phyloP scores from a whole-genome alignment of 306 rosid species.

The Mimosa bimucronata region DNA sequence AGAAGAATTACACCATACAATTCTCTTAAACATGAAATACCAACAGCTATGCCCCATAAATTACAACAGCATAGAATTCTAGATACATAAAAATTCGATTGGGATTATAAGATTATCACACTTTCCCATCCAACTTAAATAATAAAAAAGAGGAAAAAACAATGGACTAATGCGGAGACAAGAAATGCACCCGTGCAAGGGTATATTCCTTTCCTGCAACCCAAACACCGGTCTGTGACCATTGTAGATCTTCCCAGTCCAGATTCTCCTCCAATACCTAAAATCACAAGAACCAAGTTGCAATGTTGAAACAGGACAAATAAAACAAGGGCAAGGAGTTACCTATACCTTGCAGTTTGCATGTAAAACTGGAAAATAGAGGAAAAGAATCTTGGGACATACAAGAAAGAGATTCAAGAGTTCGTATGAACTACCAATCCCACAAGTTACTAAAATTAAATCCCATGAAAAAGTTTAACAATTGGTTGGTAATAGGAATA shows the following conservation, averaged over 20 bases:
- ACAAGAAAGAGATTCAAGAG: not conserved
- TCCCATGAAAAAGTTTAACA: not conserved
- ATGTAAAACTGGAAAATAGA: not conserved
- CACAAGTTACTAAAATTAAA: not conserved
- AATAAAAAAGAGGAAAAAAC: not conserved
- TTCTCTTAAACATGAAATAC: not conserved
- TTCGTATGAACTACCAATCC: not conserved
- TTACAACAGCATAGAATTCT: slow-evolving; percentile 20
- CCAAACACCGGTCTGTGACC: slow-evolving; percentile 99
- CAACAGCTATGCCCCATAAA: slow-evolving; percentile 26
- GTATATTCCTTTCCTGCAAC: slow-evolving; percentile 85
- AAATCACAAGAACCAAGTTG: not conserved
- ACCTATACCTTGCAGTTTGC: not conserved
- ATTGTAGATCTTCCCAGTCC: slow-evolving; percentile 98
- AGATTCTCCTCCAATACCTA: slow-evolving; percentile 90
- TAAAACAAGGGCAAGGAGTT: not conserved
- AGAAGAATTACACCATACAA: not conserved
- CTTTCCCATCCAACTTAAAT: not conserved
- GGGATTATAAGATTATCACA: not conserved
- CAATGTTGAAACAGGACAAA: slow-evolving; percentile 13
- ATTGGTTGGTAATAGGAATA: not conserved
- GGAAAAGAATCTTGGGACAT: not conserved
- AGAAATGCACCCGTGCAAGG: slow-evolving; percentile 95
- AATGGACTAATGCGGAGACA: slow-evolving; percentile 62
- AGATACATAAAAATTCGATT: slow-evolving; percentile 21